A percentile compares a stretch with the other conserved stretches of the same genome.
Evolutionary conservation across 495 filamentous ascomycete genomes (phyloP).

Genomic region (Amniculicola lignicola): DNA sequence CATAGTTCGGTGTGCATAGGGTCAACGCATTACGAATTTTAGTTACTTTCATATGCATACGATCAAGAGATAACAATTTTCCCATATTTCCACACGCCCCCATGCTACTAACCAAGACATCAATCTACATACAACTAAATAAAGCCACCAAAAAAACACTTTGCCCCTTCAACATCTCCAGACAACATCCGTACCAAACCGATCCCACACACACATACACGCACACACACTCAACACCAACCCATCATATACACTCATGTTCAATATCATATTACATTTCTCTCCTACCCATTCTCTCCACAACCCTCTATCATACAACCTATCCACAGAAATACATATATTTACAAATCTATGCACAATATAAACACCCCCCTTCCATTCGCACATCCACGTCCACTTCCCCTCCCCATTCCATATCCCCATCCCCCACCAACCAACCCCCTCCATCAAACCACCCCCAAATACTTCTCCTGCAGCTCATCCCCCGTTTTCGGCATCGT

Average conservation of each 20-base stretch:
- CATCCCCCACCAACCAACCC: slow-evolving; percentile 1
- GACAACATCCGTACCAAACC: neutral
- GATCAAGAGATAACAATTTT: too few species aligned
- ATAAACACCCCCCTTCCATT: neutral
- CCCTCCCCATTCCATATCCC: neutral
- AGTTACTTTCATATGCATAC: too few species aligned
- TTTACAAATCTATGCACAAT: neutral
- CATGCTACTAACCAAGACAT: too few species aligned
- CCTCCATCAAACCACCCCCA: slow-evolving; percentile 5
- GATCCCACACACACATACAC: too few species aligned
- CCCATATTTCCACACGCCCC: too few species aligned
- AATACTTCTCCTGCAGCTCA: slow-evolving; percentile 38
- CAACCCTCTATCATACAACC: neutral
- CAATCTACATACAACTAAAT: too few species aligned
- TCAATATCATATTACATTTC: neutral
- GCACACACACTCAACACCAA: too few species aligned
- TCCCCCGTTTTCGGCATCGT: slow-evolving; percentile 52
- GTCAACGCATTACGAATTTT: too few species aligned
- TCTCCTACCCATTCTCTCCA: neutral
- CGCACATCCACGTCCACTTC: slow-evolving; percentile 1
- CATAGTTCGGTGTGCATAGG: too few species aligned
- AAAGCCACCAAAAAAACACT: too few species aligned
- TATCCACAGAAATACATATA: slow-evolving; percentile 3
- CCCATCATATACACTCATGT: neutral
- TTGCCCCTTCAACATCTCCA: neutral